Conservation (phyloP, 352 stramenopile species). For the Globisporangium spinosum region DNA sequence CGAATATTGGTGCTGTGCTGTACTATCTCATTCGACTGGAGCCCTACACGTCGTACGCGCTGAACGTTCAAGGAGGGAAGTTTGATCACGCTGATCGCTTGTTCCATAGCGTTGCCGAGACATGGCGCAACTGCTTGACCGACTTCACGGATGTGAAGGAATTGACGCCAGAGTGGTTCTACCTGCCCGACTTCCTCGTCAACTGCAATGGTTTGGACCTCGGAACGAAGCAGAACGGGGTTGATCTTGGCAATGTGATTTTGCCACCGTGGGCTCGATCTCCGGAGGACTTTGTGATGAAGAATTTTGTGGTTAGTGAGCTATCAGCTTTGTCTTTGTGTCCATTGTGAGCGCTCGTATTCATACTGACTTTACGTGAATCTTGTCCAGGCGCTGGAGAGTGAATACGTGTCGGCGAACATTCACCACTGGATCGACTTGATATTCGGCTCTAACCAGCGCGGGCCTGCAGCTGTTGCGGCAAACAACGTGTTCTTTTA, state of each 20-base stretch:
- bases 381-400: conserved; percentile 64
- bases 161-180: conserved; percentile 94
- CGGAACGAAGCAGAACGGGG: conserved; percentile 78
- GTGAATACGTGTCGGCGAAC: conserved; percentile 78
- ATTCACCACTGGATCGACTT: conserved; percentile 90
- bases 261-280: conserved; percentile 89
- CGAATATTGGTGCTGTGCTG: conserved; percentile 94
- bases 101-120: conserved; percentile 89
- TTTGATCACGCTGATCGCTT: conserved; percentile 93
- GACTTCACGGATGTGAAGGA: conserved; percentile 93
- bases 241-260: conserved; percentile 90
- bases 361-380: background rate
- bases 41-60: conserved; percentile 94
- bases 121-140: conserved; percentile 86
- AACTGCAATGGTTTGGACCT: conserved; percentile 87
- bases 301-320: conserved; percentile 70
- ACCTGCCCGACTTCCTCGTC: conserved; percentile 85
- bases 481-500: conserved; percentile 99
- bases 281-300: conserved; percentile 81
- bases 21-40: conserved; percentile 99
- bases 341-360: background rate
- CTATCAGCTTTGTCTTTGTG: background rate
- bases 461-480: conserved; percentile 79
- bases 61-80: conserved; percentile 94
- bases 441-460: conserved; percentile 74